Base-by-base conservation (phyloP, 352 stramenopile genomes). In the Phytopythium sindhum region DNA sequence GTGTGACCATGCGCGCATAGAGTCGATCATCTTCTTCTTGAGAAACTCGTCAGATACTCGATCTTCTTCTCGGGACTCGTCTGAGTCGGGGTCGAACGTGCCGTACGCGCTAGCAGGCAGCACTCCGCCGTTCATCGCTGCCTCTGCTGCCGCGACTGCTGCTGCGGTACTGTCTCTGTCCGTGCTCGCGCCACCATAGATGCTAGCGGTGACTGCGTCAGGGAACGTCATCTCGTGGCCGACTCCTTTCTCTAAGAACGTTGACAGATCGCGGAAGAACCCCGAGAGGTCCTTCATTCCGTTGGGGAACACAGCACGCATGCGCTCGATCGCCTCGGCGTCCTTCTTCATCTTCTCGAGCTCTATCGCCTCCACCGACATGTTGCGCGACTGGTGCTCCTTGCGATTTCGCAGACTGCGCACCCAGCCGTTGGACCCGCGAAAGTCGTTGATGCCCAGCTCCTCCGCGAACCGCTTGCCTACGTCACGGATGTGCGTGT, bases 21-120 rank as follows among this genome's bases (percentile, higher is more conserved):
- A 80, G 47, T 89, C 84, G 51, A 90, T 75, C 81, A 92, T 90
- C 59, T 90, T 90, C 69, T 89, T 89, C 41, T 86, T 87, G 9
- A 90, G 59, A 33, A 81, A 82, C 55, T 87, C 81, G 44, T 90
- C 80, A 4, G 79, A 73, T 8, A 77, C 57, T 8, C 57, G 59
- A 0, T 69, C 66, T 24, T 66, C 74, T n/a, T 84, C 77, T 15
- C 75, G 61, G 21, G 62, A 64, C 28, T 84, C 71, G 37, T 81
- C 71, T 2, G 68, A 67, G 17, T 51, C 56, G 5, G 56, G 21
- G 29, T 52, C 56, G 9, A 61, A 52, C 23, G 37, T 42, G 6
- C 45, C 50, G 65, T 81, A 88, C 2, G 70, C 66, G 28, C 68
- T 60, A 1, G 45, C 65, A 42, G 59, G 50, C 4, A 75, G 47